Base-by-base conservation (phyloP, 2,329 filamentous ascomycete species). In the Bipolaris zeicola region DNA sequence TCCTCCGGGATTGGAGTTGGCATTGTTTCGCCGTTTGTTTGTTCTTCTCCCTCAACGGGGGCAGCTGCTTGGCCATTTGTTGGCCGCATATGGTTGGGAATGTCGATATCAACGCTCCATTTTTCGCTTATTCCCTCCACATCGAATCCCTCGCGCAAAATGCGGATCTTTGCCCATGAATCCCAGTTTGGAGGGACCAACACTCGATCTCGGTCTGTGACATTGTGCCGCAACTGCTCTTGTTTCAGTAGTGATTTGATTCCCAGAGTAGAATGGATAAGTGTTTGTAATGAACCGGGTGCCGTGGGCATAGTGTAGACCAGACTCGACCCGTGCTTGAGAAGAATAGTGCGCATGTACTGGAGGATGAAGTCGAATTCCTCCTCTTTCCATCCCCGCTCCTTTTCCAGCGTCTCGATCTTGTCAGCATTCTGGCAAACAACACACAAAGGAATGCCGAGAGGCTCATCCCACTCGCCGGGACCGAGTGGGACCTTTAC, bases 151-250 rank as follows among this genome's bases (percentile, higher is more conserved):
- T 96, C 95, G 51, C 92, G 87, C 26, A 98, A 81, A 42, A 98
- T 92, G 39, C 94, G 85, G 58, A 99, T 97, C 78, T 98, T 99
- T 57, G 92, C 93, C 91, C 92, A 97, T 0, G 93, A 97, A 76
- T 99, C 95, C 95, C 95, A 99, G 75, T 97, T 97, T 14, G 93
- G 90, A 1, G 94, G 94, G 0, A 99, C 90, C 5, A 97, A 83
- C 52, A 99, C 93, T 81, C 96, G 96, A 76, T 96, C 93, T 57
- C 94, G 85, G 78, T 95, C 95, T 64, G 96, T 95, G 58, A 96
- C 90, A 68, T 96, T 96, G 74, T 93, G 73, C 50, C 76, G 71
- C 10, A 79, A 64, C 41, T 74, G 66, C 50, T 76, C 72, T 55
- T 77, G 75, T 58, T 76, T 86, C 16, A 96, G 80, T 18, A 95